These are phyloP conservation scores for Annulohypoxylon truncatum DNA, from an alignment of 2,329 filamentous ascomycete genomes.

Conservation along the genomic window DNA sequence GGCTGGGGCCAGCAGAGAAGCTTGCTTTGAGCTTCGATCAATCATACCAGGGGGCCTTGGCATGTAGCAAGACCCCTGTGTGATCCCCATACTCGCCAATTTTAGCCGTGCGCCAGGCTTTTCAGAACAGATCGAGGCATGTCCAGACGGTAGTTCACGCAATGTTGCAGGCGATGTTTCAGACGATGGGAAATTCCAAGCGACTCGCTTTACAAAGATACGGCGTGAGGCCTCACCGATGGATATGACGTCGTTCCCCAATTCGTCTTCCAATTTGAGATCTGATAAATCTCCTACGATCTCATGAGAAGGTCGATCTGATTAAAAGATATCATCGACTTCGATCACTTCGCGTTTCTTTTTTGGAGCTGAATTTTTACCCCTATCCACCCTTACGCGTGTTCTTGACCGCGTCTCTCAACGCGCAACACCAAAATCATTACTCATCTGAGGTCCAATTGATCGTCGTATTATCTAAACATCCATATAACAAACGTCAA, in stretches of 20 bases:
- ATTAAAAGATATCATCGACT: constrained; percentile 12
- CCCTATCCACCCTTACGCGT: not conserved
- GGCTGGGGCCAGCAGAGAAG: constrained; percentile 14
- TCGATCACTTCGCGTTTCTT: constrained; percentile 15
- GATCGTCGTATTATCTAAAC: not conserved
- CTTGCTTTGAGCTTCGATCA: constrained; percentile 11
- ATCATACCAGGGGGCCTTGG: constrained; percentile 27
- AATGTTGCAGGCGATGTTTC: constrained; percentile 34
- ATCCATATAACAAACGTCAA: not conserved
- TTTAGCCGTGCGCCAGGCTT: constrained; percentile 21
- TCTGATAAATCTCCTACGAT: constrained; percentile 36
- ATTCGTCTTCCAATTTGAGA: not conserved
- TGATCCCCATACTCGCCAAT: constrained; percentile 19
- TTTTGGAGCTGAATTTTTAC: not conserved
- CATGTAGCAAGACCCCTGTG: constrained; percentile 36
- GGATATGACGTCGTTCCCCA: constrained; percentile 29
- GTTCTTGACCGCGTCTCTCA: not conserved
- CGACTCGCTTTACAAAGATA: constrained; percentile 19
- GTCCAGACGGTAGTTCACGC: constrained; percentile 28
- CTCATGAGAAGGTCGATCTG: constrained; percentile 20
- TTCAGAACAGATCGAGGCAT: constrained; percentile 22
- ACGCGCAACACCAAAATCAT: not conserved
- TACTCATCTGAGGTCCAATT: not conserved
- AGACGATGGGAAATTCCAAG: constrained; percentile 31
- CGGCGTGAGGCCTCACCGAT: constrained; percentile 32